These are phyloP conservation scores for Sphagnum tenellum DNA, from an alignment of 225 moss, liverwort and hornwort genomes.

Conservation along the genomic window DNA sequence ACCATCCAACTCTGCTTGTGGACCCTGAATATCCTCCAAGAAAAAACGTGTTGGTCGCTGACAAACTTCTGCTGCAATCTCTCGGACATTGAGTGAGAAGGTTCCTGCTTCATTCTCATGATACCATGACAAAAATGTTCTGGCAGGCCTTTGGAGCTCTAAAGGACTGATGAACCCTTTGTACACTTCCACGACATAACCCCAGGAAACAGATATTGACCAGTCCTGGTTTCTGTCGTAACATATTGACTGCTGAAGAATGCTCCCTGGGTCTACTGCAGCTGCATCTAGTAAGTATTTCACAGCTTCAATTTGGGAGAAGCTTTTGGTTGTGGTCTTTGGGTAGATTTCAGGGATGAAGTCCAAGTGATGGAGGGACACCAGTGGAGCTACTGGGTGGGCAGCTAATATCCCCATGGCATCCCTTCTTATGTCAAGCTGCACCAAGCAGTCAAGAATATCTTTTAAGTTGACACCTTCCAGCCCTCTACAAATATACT, in stretches of 20 bases:
- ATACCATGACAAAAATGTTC: conserved; percentile 41
- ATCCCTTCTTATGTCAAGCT: conserved; percentile 44
- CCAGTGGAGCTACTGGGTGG: conserved; percentile 32
- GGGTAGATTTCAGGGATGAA: conserved; percentile 37
- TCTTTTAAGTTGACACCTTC: too few species aligned
- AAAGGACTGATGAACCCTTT: conserved; percentile 37
- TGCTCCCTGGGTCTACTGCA: conserved; percentile 27
- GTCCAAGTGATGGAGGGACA: conserved; percentile 42
- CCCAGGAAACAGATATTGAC: conserved; percentile 43
- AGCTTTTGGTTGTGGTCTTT: conserved; percentile 21
- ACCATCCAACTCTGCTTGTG: conserved; percentile 4
- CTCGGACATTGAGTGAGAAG: conserved; percentile 40
- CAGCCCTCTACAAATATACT: too few species aligned
- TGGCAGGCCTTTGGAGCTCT: conserved; percentile 35
- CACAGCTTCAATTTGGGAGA: conserved; percentile 23
- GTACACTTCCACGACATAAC: conserved; percentile 40
- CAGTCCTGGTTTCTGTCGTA: conserved; percentile 21
- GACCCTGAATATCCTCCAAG: conserved; percentile 21
- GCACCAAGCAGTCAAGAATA: background rate
- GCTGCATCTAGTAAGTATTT: conserved; percentile 28
- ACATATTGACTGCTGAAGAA: conserved; percentile 45
- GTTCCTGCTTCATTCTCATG: conserved; percentile 35
- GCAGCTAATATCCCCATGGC: conserved; percentile 41
- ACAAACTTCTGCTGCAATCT: conserved; percentile 37
- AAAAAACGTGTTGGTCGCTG: conserved; percentile 37